phyloP scores from a whole-genome alignment of 1,284 basidiomycete species.

The Coniferiporia weirii region DNA sequence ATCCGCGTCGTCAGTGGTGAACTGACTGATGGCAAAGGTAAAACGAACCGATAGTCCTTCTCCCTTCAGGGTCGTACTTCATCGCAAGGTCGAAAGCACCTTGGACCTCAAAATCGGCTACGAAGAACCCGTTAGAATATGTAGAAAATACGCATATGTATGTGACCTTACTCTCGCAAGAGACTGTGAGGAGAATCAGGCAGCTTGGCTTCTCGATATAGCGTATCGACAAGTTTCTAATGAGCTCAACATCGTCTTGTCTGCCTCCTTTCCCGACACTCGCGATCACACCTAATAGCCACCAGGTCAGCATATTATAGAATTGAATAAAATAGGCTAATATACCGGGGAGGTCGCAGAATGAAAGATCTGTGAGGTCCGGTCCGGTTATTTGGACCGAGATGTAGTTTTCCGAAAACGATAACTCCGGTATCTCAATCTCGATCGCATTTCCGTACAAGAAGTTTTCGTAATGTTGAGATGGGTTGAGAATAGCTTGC shows the following conservation, averaged over 20 bases:
- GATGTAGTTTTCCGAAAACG: slow-evolving; percentile 62
- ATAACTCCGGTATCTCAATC: slow-evolving; percentile 19
- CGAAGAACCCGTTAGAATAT: neutral
- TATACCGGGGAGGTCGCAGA: slow-evolving; percentile 63
- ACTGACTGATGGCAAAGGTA: slow-evolving; percentile 18
- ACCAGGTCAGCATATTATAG: slow-evolving; percentile 33
- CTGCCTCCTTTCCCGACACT: slow-evolving; percentile 38
- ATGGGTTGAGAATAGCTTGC: slow-evolving; percentile 65
- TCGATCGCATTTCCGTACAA: slow-evolving; percentile 24
- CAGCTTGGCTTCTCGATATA: slow-evolving; percentile 63
- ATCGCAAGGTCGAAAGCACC: slow-evolving; percentile 57
- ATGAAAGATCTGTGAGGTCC: slow-evolving; percentile 66
- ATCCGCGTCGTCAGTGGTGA: neutral
- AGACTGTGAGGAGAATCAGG: slow-evolving; percentile 63
- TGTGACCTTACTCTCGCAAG: slow-evolving; percentile 60
- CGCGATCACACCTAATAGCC: slow-evolving; percentile 47
- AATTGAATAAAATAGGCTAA: neutral
- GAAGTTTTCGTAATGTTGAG: slow-evolving; percentile 30
- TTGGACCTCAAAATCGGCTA: slow-evolving; percentile 74
- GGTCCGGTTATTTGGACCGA: slow-evolving; percentile 63
- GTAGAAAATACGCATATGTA: neutral
- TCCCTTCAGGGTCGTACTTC: slow-evolving; percentile 50
- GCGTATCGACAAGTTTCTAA: slow-evolving; percentile 49
- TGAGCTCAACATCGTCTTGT: slow-evolving; percentile 49
- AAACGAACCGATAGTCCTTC: slow-evolving; percentile 58